These are phyloP conservation scores for Phytophthora palmivora DNA, from an alignment of 352 stramenopile genomes.

Conservation along the genomic window DNA sequence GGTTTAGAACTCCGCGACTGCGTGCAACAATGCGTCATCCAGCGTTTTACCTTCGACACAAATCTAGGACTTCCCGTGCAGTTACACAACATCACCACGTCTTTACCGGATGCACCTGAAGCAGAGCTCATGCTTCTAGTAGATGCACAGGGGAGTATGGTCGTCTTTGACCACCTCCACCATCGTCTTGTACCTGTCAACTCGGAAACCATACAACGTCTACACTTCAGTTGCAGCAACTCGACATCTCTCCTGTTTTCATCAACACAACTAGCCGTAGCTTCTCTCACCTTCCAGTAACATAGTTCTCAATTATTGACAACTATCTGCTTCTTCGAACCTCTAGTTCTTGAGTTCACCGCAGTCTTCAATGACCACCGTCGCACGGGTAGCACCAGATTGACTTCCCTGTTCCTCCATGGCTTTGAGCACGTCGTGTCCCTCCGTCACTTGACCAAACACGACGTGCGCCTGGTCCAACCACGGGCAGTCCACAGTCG, in stretches of 20 bases:
- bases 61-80: background rate
- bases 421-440: constrained; percentile 95
- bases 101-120: constrained; percentile 11
- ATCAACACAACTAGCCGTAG: constrained; percentile 24
- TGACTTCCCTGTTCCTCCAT: constrained; percentile 96
- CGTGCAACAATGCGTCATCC: constrained; percentile 27
- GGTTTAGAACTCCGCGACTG: constrained; percentile 55
- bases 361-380: constrained; percentile 96
- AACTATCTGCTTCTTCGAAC: too few species aligned
- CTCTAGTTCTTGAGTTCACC: constrained; percentile 89
- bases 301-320: too few species aligned
- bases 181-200: constrained; percentile 28
- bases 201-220: constrained; percentile 3
- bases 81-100: constrained; percentile 8
- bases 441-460: constrained; percentile 94
- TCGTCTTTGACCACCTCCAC: constrained; percentile 32
- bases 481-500: constrained; percentile 91
- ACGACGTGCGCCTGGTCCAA: constrained; percentile 91
- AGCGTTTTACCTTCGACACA: constrained; percentile 35
- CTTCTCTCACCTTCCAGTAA: constrained; percentile 19
- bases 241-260: constrained; percentile 20
- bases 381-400: constrained; percentile 83
- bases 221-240: constrained; percentile 17
- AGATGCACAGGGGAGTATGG: constrained; percentile 31
- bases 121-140: constrained; percentile 29